Base-by-base conservation (phyloP, 805 yeast species). In the Suhomyces prunicola region DNA sequence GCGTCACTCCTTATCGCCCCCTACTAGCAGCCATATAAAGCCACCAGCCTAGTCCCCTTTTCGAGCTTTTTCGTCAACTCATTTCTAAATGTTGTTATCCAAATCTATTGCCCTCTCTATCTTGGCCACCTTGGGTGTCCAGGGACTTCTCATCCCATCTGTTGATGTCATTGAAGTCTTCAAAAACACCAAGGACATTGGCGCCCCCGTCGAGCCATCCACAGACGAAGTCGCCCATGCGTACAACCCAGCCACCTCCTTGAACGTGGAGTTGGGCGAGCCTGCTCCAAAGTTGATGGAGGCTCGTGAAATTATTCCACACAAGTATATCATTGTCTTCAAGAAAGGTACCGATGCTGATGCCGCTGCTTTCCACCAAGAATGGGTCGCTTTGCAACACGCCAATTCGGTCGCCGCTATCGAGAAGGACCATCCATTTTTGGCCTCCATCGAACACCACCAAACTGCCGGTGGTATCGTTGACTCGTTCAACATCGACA, bases 261-360 rank as follows among this genome's bases (percentile, higher is more conserved):
- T 56, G 47, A 54, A 56, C 47, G 50, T 52, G 39, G 54, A 55
- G 15, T 54, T 58, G 50, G 46, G 46, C 5, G 46, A 22, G 27
- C 59, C 67, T 29, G 82, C 82, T 27, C 84, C 87, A 5, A 65
- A 78, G 39, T 68, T 79, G 47, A 73, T 71, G 46, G 56, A 72
- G 29, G 80, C 80, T 48, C 68, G 75, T 50, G 78, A 81, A 53
- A 58, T 79, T 46, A 81, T 87, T 60, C 86, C 91, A 36, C 80
- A 87, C 74, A 85, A 86, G 63, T 94, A 90, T 77, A 92, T 94
- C 58, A 76, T 94, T 60, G 91, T 92, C 48, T 85, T 93, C 76
- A 91, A 90, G 76, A 81, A 83, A 51, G 82, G 76, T 50, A 76
- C 84, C 33, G 63, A 80, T 22, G 70, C 78, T 24, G 82, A 82